phyloP scores from a whole-genome alignment of 345 rosid species.

The Acer campestre region DNA sequence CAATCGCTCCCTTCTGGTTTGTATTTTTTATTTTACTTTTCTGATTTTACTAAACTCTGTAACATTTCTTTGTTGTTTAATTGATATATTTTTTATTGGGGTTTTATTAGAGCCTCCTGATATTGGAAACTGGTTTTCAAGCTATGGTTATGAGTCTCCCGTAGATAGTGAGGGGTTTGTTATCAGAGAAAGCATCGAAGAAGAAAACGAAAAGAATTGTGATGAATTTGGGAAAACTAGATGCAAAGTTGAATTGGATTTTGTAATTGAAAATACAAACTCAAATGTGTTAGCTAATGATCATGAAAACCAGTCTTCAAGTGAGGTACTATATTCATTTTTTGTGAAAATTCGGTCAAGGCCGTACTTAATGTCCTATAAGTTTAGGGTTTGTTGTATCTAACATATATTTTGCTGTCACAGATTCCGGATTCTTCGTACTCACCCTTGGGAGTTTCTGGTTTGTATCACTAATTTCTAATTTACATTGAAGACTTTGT shows the following conservation, averaged over 20 bases:
- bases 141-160: slow-evolving; percentile 9
- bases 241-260: slow-evolving; percentile 17
- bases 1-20: slow-evolving; percentile 34
- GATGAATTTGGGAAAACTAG: slow-evolving; percentile 12
- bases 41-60: background rate
- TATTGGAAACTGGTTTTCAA: slow-evolving; percentile 30
- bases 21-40: background rate
- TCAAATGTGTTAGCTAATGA: slow-evolving; percentile 12
- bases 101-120: slow-evolving; percentile 59
- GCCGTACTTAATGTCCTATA: too few species aligned
- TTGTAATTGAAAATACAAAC: slow-evolving; percentile 2
- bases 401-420: background rate
- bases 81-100: background rate
- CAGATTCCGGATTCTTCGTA: slow-evolving; percentile 36
- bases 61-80: too few species aligned
- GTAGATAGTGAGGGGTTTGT: slow-evolving; percentile 17
- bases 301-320: slow-evolving; percentile 15
- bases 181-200: background rate
- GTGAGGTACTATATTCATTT: slow-evolving; percentile 26
- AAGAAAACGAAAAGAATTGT: background rate
- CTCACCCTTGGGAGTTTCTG: slow-evolving; percentile 40
- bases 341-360: background rate
- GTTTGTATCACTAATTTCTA: slow-evolving; percentile 25
- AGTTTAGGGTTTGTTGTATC: background rate
- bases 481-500: background rate